Conservation (phyloP, 2,329 filamentous ascomycete genomes). For the Nothomitra cinnamomea region DNA sequence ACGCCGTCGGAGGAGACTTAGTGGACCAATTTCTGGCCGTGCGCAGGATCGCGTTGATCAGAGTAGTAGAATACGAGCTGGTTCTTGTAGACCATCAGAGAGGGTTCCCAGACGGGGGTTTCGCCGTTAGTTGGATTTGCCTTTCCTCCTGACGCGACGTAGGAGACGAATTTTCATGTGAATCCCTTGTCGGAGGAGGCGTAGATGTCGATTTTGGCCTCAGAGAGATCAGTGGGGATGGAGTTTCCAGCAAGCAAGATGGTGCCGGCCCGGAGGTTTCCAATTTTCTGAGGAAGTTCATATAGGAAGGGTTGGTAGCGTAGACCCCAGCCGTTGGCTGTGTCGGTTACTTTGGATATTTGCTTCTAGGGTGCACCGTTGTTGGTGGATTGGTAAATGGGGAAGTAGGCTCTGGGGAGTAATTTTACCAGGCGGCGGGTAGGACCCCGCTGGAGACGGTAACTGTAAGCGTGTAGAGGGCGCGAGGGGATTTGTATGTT, state of each 20-base stretch:
- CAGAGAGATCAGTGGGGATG: slow-evolving; percentile 39
- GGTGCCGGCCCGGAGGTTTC: slow-evolving; percentile 42
- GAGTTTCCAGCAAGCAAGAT: slow-evolving; percentile 44
- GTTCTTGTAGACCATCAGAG: slow-evolving; percentile 40
- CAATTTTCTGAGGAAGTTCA: slow-evolving; percentile 40
- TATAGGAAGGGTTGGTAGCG: slow-evolving; percentile 55
- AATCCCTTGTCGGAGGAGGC: slow-evolving; percentile 41
- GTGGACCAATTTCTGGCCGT: slow-evolving; percentile 54
- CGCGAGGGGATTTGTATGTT: slow-evolving; percentile 28
- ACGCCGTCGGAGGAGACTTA: slow-evolving; percentile 41
- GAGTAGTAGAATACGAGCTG: slow-evolving; percentile 52
- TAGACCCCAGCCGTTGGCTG: slow-evolving; percentile 45
- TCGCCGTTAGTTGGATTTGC: slow-evolving; percentile 45
- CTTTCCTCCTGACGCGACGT: slow-evolving; percentile 45
- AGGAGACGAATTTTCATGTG: slow-evolving; percentile 50
- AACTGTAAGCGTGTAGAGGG: slow-evolving; percentile 33
- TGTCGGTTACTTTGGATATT: slow-evolving; percentile 44
- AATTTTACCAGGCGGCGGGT: slow-evolving; percentile 39
- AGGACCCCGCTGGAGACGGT: slow-evolving; percentile 28
- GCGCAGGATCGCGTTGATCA: slow-evolving; percentile 46
- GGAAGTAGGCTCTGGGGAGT: slow-evolving; percentile 38
- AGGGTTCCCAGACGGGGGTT: slow-evolving; percentile 59
- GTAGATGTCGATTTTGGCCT: slow-evolving; percentile 53
- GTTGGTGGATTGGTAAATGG: slow-evolving; percentile 36
- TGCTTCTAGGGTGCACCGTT: slow-evolving; percentile 43